phyloP scores from a whole-genome alignment of 257 asterid species.

The Penstemon davidsonii region DNA sequence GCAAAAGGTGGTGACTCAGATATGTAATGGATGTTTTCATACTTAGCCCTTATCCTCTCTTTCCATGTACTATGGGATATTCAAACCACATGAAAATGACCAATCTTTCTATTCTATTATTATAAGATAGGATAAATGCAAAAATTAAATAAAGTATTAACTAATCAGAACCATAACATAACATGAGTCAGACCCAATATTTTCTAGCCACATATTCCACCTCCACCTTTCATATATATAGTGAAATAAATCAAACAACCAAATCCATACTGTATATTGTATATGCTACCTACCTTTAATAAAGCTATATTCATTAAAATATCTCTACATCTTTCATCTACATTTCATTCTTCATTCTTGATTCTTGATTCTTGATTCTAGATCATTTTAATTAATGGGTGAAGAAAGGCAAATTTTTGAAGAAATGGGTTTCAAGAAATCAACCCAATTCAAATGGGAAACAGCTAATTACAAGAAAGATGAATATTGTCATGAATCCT shows the following conservation, averaged over 20 bases:
- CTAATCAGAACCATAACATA: constrained; percentile 1
- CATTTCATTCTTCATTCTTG: background rate
- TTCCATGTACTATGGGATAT: constrained; percentile 28
- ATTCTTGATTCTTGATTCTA: background rate
- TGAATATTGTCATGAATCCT: constrained; percentile 27
- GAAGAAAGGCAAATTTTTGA: constrained; percentile 24
- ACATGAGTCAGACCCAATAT: background rate
- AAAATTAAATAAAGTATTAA: background rate
- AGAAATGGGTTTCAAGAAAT: constrained; percentile 27
- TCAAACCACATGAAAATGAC: constrained; percentile 39
- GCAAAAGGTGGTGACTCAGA: constrained; percentile 52
- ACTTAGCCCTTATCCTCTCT: constrained; percentile 42
- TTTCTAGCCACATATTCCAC: constrained; percentile 29
- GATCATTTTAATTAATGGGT: background rate
- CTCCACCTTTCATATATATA: background rate
- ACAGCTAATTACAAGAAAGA: constrained; percentile 14
- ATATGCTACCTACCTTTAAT: constrained; percentile 2
- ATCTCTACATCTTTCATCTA: background rate
- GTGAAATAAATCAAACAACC: background rate
- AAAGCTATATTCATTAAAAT: background rate
- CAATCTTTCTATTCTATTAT: constrained; percentile 11
- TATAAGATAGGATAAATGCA: background rate
- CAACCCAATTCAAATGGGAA: constrained; percentile 25
- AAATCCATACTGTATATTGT: background rate
- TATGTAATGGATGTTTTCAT: constrained; percentile 45